phyloP scores from a whole-genome alignment of 2,329 filamentous ascomycete genomes.

The Colletotrichum trifolii region DNA sequence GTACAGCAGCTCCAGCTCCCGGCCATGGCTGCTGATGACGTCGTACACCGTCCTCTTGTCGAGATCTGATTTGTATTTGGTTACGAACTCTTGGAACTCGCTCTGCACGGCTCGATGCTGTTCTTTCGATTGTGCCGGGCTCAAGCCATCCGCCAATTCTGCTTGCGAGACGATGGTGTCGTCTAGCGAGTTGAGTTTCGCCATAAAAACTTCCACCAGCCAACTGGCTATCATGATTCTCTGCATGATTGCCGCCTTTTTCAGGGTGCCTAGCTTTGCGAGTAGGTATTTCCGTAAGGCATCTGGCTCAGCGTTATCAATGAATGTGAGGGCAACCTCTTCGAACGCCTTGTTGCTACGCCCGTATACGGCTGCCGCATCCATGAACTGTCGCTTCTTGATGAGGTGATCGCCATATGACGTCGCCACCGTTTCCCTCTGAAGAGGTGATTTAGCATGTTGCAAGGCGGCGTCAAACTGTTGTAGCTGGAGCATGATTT shows the following conservation, averaged over 20 bases:
- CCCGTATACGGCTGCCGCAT: constrained; percentile 91
- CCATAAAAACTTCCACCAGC: constrained; percentile 97
- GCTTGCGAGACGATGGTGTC: constrained; percentile 93
- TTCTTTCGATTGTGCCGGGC: constrained; percentile 76
- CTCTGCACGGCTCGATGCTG: constrained; percentile 76
- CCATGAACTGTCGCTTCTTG: constrained; percentile 81
- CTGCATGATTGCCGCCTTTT: constrained; percentile 90
- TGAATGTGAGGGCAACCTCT: constrained; percentile 90
- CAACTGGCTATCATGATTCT: constrained; percentile 94
- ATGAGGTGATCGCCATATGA: constrained; percentile 91
- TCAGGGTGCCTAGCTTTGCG: constrained; percentile 83
- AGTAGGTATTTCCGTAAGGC: constrained; percentile 90
- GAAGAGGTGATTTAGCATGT: constrained; percentile 81
- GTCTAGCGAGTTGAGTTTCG: constrained; percentile 92
- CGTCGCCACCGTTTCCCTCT: constrained; percentile 91
- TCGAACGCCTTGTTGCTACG: constrained; percentile 98
- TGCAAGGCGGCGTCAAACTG: constrained; percentile 89
- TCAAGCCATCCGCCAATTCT: constrained; percentile 79
- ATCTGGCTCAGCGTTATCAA: constrained; percentile 90
- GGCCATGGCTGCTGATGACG: constrained; percentile 92
- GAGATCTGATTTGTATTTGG: constrained; percentile 85
- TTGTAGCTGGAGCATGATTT: constrained; percentile 86
- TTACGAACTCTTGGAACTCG: constrained; percentile 91
- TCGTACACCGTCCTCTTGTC: constrained; percentile 95
- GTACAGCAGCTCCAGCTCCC: constrained; percentile 91